Percentiles rank a stretch among this genome's conserved stretches.
These are phyloP conservation scores for Xerocomus amazonicus DNA, from an alignment of 1,284 basidiomycete species.

Conservation along the genomic window DNA sequence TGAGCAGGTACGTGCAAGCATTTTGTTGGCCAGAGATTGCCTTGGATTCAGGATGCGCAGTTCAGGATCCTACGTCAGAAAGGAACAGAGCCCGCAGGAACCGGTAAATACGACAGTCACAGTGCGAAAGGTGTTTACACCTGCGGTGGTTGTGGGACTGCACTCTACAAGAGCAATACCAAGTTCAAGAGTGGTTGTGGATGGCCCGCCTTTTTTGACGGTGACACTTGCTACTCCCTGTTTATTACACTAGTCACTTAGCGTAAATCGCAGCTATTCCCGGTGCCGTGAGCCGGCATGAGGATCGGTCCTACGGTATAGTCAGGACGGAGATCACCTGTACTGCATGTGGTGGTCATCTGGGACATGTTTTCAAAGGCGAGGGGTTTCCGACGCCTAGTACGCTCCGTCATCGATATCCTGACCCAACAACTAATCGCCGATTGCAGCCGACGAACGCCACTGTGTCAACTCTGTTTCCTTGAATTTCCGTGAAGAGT, in stretches of 20 bases:
- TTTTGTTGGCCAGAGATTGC: not conserved
- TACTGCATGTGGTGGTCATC: conserved; percentile 83
- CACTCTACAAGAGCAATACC: conserved; percentile 82
- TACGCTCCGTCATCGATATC: conserved; percentile 35
- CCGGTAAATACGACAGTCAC: conserved; percentile 76
- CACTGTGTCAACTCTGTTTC: conserved; percentile 93
- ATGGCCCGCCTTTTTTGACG: conserved; percentile 97
- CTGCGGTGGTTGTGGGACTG: conserved; percentile 67
- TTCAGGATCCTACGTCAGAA: conserved; percentile 85
- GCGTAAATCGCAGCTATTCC: conserved; percentile 64
- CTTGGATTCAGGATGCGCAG: conserved; percentile 36
- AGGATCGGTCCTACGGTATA: conserved; percentile 57
- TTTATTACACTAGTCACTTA: conserved; percentile 10
- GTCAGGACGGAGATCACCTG: conserved; percentile 75
- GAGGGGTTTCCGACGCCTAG: conserved; percentile 77
- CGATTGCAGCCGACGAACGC: conserved; percentile 65
- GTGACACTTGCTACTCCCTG: conserved; percentile 34
- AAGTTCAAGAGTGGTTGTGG: conserved; percentile 95
- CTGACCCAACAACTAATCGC: conserved; percentile 13
- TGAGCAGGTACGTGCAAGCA: conserved; percentile 60
- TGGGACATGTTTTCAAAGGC: conserved; percentile 93
- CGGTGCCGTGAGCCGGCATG: conserved; percentile 78
- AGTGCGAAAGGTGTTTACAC: conserved; percentile 65
- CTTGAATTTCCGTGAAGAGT: conserved; percentile 63
- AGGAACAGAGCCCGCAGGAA: conserved; percentile 80